phyloP scores from a whole-genome alignment of 2,329 filamentous ascomycete species.

The Elsinoe australis region DNA sequence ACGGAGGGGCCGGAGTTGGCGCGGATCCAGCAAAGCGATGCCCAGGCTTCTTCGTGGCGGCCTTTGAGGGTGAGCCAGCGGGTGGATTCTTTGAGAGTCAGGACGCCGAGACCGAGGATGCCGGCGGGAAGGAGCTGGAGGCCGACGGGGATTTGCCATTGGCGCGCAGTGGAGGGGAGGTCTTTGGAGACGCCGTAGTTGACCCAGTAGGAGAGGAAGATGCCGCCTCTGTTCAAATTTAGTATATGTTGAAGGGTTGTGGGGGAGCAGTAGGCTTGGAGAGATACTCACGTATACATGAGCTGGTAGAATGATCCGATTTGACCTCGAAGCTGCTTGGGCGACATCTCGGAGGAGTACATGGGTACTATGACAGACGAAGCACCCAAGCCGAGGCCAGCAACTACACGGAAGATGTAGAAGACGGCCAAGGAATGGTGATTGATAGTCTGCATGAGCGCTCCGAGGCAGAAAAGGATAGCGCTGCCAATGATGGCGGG shows the following conservation, averaged over 20 bases:
- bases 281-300: conserved; percentile 42
- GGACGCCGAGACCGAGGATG: conserved; percentile 43
- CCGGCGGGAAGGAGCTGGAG: conserved; percentile 44
- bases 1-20: conserved; percentile 34
- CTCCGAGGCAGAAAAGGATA: conserved; percentile 35
- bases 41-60: conserved; percentile 40
- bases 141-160: conserved; percentile 52
- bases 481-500: conserved; percentile 41
- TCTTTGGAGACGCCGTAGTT: conserved; percentile 41
- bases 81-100: conserved; percentile 44
- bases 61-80: conserved; percentile 45
- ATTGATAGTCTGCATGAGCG: conserved; percentile 42
- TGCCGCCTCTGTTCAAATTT: conserved; percentile 23
- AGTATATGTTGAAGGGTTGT: background rate
- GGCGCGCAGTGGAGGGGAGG: conserved; percentile 31
- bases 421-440: conserved; percentile 39
- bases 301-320: conserved; percentile 48
- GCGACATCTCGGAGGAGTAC: conserved; percentile 37
- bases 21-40: conserved; percentile 47
- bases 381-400: conserved; percentile 44
- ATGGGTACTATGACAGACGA: conserved; percentile 39
- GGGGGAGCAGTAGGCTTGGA: background rate
- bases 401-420: conserved; percentile 42
- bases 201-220: conserved; percentile 48
- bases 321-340: conserved; percentile 40